Conservation (phyloP, 176 grass and related monocot species). For the Oryza glumipatula region DNA sequence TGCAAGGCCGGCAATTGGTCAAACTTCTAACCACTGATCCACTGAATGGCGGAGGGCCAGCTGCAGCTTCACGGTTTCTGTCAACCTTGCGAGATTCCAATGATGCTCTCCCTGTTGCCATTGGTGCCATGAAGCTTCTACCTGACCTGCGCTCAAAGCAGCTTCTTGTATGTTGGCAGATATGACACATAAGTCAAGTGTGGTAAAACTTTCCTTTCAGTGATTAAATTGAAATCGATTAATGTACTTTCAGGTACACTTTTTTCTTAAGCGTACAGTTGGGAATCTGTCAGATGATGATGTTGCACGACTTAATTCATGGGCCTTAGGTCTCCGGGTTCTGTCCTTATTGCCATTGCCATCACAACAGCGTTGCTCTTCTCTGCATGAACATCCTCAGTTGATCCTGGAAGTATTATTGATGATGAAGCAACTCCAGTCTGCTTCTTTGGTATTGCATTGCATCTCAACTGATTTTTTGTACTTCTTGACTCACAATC, state of each 20-base stretch:
- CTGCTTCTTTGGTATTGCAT: slow-evolving; percentile 87
- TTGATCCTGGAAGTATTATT: slow-evolving; percentile 96
- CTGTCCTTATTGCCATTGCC: slow-evolving; percentile 88
- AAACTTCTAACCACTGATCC: slow-evolving; percentile 93
- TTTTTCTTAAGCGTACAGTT: slow-evolving; percentile 94
- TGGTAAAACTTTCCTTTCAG: neutral
- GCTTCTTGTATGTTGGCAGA: slow-evolving; percentile 80
- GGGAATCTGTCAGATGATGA: slow-evolving; percentile 81
- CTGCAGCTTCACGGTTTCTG: slow-evolving; percentile 88
- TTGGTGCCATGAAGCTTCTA: slow-evolving; percentile 93
- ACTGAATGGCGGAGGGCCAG: slow-evolving; percentile 91
- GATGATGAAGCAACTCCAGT: slow-evolving; percentile 99
- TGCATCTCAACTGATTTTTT: slow-evolving; percentile 34
- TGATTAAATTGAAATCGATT: slow-evolving; percentile 15
- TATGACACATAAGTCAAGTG: slow-evolving; percentile 26
- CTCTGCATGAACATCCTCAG: slow-evolving; percentile 93
- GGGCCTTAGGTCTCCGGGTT: slow-evolving; percentile 94
- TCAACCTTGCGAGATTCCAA: slow-evolving; percentile 93
- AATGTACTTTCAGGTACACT: slow-evolving; percentile 77
- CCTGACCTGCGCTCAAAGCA: slow-evolving; percentile 97
- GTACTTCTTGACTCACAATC: slow-evolving; percentile 21
- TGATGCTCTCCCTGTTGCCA: slow-evolving; percentile 96
- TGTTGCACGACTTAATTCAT: slow-evolving; percentile 79
- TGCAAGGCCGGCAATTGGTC: slow-evolving; percentile 96
- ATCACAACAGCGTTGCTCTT: slow-evolving; percentile 92